A percentile compares a stretch with the other conserved stretches of the same genome.
Evolutionary conservation across 352 stramenopile genomes (phyloP).

Genomic region (Pythium myriotylum): DNA sequence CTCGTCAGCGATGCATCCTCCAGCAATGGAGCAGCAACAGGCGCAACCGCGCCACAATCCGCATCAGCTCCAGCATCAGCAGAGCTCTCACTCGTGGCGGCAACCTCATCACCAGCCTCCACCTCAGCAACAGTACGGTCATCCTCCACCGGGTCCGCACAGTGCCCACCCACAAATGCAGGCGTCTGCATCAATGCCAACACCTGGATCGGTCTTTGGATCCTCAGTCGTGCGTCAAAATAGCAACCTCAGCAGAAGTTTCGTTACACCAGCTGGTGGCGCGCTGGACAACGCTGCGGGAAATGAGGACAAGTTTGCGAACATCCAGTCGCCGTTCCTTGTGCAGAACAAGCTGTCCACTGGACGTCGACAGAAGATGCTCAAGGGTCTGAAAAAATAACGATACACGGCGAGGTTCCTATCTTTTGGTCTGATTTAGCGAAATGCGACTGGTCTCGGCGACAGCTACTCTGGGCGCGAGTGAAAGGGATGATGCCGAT

Average conservation of each 20-base stretch:
- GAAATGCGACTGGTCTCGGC: background rate
- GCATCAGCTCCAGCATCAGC: slow-evolving; percentile 26
- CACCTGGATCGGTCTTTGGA: slow-evolving; percentile 22
- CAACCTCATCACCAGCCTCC: slow-evolving; percentile 28
- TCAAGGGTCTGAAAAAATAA: slow-evolving; percentile 90
- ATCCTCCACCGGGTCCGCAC: background rate
- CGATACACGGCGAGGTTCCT: background rate
- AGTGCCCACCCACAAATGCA: slow-evolving; percentile 10
- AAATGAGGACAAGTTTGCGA: slow-evolving; percentile 87
- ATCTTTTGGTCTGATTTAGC: slow-evolving; percentile 3
- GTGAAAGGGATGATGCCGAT: background rate
- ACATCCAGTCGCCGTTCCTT: slow-evolving; percentile 85
- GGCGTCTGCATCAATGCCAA: slow-evolving; percentile 20
- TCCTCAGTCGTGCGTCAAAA: slow-evolving; percentile 34
- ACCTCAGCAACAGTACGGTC: slow-evolving; percentile 27
- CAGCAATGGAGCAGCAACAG: background rate
- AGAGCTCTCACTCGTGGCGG: slow-evolving; percentile 72
- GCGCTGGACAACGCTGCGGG: slow-evolving; percentile 41
- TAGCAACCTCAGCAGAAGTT: slow-evolving; percentile 72
- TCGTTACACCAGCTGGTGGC: slow-evolving; percentile 23
- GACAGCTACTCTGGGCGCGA: background rate
- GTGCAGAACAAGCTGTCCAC: slow-evolving; percentile 87
- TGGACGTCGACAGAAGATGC: slow-evolving; percentile 84
- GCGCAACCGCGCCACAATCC: background rate
- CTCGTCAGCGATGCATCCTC: slow-evolving; percentile 18